These are phyloP conservation scores for Fomitopsis pinicola DNA, from an alignment of 1,284 basidiomycete genomes.

Conservation along the genomic window DNA sequence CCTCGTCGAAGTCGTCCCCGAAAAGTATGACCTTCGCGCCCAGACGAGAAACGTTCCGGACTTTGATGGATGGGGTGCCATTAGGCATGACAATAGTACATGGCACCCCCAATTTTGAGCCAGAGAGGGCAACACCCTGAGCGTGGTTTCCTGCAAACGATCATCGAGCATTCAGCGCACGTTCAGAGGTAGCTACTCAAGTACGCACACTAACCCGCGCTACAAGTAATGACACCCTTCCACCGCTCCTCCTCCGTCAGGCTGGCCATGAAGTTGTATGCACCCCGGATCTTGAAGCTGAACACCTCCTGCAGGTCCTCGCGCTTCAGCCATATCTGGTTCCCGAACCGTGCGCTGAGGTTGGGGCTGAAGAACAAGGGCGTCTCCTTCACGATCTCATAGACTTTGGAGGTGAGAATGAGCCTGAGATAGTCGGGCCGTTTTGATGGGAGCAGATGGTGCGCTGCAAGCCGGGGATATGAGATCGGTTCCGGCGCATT, in stretches of 20 bases:
- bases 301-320: constrained; percentile 98
- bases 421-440: constrained; percentile 93
- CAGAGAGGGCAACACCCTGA: constrained; percentile 96
- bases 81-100: constrained; percentile 99
- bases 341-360: constrained; percentile 85
- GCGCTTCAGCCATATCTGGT: constrained; percentile 92
- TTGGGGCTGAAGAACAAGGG: constrained; percentile 86
- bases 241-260: constrained; percentile 86
- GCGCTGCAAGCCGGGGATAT: constrained; percentile 66
- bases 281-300: constrained; percentile 97
- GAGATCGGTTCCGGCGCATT: constrained; percentile 56
- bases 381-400: constrained; percentile 90
- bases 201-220: constrained; percentile 83
- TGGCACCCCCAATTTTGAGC: constrained; percentile 81
- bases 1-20: constrained; percentile 94
- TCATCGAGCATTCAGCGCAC: constrained; percentile 5
- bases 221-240: constrained; percentile 98
- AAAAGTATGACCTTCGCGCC: constrained; percentile 94
- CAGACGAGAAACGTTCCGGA: constrained; percentile 87
- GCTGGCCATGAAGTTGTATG: constrained; percentile 98
- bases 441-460: constrained; percentile 63
- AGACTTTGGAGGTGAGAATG: constrained; percentile 91
- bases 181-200: constrained; percentile 8
- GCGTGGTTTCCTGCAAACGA: constrained; percentile 89
- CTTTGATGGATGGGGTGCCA: constrained; percentile 95